Base-by-base conservation (phyloP, 495 filamentous ascomycete species). In the Penicillium paxilli region DNA sequence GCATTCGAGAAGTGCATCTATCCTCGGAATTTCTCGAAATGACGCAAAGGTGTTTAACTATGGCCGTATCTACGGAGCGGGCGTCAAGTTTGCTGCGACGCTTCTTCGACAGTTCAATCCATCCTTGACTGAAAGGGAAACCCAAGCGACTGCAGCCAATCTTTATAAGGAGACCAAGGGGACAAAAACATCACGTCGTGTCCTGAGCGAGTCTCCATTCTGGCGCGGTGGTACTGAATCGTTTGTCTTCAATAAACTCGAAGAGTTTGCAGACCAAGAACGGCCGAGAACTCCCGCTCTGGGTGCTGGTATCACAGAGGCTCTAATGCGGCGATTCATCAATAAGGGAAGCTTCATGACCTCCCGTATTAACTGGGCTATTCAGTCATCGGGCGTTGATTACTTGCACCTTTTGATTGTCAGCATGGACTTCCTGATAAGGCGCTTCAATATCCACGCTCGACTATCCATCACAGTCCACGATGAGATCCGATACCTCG, bases 41-140 rank as follows among this genome's bases (percentile, higher is more conserved):
- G 86, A 96, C 66, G 94, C 94, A 17, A 99, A 99, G 66, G 84
- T 99, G 4, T 99, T 99, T 75, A 99, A 98, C 68, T 99, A 98
- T 62, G 94, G 94, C 10, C 90, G 94, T 21, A 99, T 99, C 45
- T 99, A 99, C 62, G 94, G 94, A 30, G 94, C 94, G 30, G 94
- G 94, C 8, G 75, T 96, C 44, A 96, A 90, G 58, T 99, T 98
- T 68, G 94, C 94, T 3, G 85, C 88, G 14, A 92, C 89, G 9
- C 76, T 99, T 3, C 80, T 99, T 20, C 82, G 90, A 17, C 92
- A 97, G 62, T 99, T 98, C 72, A 97, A 97, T 61, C 91, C 94
- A 10, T 75, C 66, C 38, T 75, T 97, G 23, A 83, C 85, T 0
- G 94, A 98, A 47, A 71, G 76, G 35, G 77, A 96, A 64, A 92